Base-by-base conservation (phyloP, 2,329 filamentous ascomycete genomes). In the Helminthosporium solani region DNA sequence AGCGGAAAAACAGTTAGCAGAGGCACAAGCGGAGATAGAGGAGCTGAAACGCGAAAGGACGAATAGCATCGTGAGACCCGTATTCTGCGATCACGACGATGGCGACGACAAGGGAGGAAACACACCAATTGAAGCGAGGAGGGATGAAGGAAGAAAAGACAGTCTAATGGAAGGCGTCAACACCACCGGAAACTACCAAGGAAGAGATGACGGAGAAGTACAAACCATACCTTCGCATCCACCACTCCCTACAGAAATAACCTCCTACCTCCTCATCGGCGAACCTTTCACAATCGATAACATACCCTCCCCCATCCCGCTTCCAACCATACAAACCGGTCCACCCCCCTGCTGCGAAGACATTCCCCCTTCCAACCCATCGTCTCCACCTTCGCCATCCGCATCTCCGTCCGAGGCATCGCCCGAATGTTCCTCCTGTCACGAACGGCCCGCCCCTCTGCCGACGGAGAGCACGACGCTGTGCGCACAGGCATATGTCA, bases 381-480 rank as follows among this genome's bases (percentile, higher is more conserved):
- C 33, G 34, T n/a, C 4, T 19, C 37, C 25, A 5, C 18, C 20
- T 20, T 16, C 16, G 2, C 19, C 28, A 12, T 35, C 31, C 35
- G 8, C 3, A 38, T 33, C 31, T 33, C 33, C 33, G 5, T 4
- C 3, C 28, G 16, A 40, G 3, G 6, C 36, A 1, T 52, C 54
- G 12, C 56, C 58, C 2, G 61, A 67, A 42, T 69, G 63, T 52
- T 42, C 57, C 7, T 53, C 57, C 0, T 67, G 64, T 41, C 56
- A 56, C 12, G 61, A 54, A 2, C 53, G 58, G 0, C 64, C 64
- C 0, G 46, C 55, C 4, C 63, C 66, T 2, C 41, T 52, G 2
- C 60, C 61, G 2, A 57, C 53, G 1, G 65, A 68, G 43, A 61
- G 53, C 37, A 70, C 66, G 0, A 70, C 65, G 11, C 50, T 66